phyloP scores from a whole-genome alignment of 2,329 filamentous ascomycete species.

The Talaromyces sp. region DNA sequence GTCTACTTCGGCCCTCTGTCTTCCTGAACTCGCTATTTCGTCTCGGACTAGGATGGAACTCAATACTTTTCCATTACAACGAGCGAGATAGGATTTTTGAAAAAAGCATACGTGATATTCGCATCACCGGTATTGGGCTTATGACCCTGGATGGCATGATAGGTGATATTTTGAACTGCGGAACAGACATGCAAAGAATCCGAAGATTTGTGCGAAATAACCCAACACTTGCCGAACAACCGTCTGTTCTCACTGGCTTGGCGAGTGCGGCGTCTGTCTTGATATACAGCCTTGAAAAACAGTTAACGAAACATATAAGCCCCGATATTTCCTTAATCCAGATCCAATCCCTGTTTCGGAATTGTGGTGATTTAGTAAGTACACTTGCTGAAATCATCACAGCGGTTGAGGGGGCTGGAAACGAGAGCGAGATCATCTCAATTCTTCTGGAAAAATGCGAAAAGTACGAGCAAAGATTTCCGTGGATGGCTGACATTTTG shows the following conservation, averaged over 20 bases:
- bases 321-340: conserved; percentile 29
- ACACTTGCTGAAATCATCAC: conserved; percentile 31
- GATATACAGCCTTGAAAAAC: conserved; percentile 32
- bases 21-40: conserved; percentile 37
- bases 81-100: conserved; percentile 29
- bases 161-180: conserved; percentile 28
- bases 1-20: conserved; percentile 29
- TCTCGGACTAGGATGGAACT: conserved; percentile 40
- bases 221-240: conserved; percentile 19
- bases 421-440: conserved; percentile 59
- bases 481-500: conserved; percentile 58
- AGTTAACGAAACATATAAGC: conserved; percentile 22
- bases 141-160: conserved; percentile 30
- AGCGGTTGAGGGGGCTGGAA: conserved; percentile 44
- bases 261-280: conserved; percentile 28
- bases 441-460: conserved; percentile 58
- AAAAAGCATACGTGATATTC: conserved; percentile 37
- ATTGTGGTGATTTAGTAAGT: conserved; percentile 31
- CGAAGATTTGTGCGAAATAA: conserved; percentile 29
- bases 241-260: conserved; percentile 30
- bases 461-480: conserved; percentile 58
- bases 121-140: conserved; percentile 49
- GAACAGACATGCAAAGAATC: conserved; percentile 31
- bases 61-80: conserved; percentile 39
- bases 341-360: conserved; percentile 33